Conservation (phyloP, 2,329 filamentous ascomycete genomes). For the Escovopsis sp. region DNA sequence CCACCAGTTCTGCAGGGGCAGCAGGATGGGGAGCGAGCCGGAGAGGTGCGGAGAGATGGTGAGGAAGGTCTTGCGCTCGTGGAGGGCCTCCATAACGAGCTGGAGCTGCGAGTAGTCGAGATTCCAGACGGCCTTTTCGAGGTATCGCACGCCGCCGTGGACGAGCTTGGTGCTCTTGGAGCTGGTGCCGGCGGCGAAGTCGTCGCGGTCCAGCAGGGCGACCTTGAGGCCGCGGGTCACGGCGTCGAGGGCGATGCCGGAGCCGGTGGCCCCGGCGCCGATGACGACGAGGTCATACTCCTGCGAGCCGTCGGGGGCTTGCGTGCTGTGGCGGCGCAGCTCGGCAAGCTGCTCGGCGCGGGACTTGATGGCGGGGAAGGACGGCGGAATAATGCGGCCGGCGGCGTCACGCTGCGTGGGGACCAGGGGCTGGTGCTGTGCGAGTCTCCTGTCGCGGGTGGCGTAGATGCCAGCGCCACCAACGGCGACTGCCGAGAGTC, state of each 20-base stretch:
- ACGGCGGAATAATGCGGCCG: conserved; percentile 23
- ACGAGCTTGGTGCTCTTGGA: conserved; percentile 82
- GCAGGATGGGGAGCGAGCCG: conserved; percentile 68
- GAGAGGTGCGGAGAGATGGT: conserved; percentile 73
- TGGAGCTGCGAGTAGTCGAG: conserved; percentile 72
- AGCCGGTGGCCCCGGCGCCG: conserved; percentile 64
- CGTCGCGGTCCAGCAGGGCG: conserved; percentile 67
- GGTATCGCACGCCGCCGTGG: conserved; percentile 69
- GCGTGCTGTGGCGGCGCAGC: conserved; percentile 19
- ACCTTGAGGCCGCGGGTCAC: conserved; percentile 67
- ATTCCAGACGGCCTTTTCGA: conserved; percentile 78
- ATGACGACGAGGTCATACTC: conserved; percentile 68
- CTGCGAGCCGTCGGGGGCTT: conserved; percentile 22
- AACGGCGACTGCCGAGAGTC: conserved; percentile 15
- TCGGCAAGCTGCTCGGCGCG: conserved; percentile 26
- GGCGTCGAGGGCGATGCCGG: conserved; percentile 69
- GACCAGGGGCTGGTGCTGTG: conserved; percentile 19
- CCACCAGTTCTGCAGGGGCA: conserved; percentile 72
- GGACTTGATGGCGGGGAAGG: conserved; percentile 20
- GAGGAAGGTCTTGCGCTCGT: conserved; percentile 71
- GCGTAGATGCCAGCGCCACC: conserved; percentile 18
- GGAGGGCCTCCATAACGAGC: conserved; percentile 67
- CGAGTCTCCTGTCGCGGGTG: conserved; percentile 15
- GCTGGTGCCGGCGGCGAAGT: conserved; percentile 70
- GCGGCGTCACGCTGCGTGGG: conserved; percentile 20